Base-by-base conservation (phyloP, 257 asterid genomes). In the Capsicum rhomboideum region DNA sequence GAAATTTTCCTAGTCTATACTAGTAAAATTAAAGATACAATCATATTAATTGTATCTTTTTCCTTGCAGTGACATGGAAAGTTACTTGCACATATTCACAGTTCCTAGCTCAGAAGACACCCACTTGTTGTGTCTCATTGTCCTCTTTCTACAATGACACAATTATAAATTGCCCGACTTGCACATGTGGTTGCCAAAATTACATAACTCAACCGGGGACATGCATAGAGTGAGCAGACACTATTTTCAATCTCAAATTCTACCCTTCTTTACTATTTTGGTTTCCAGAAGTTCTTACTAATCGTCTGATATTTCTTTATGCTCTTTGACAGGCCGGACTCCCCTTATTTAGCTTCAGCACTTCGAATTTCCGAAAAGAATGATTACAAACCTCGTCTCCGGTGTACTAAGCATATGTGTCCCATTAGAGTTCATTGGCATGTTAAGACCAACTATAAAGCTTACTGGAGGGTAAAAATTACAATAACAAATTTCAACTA, bases 361-460 rank as follows among this genome's bases (percentile, higher is more conserved):
- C 86, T 86, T 68, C 16, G 87, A 53, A 84, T 31, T 26, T 82
- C 83, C 1, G 85, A 44, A 52, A 86, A 85, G 74, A 84, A 85
- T 66, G 86, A 52, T 68, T 23, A 55, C 42, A 20, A 83, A 0
- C 91, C 90, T 63, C 79, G 87, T 29, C 77, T 90, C 28, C 89
- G 79, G 18, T 90, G 93, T 31, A 87, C 91, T 29, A 79, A 78
- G 1, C 93, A 91, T 31, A 88, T 91, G 94, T 89, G 94, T 84
- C 94, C 92, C 1, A n/a, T 89, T 79, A 83, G 90, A 58, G 88
- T 89, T 54, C 94, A 91, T 34, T 91, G 94, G 94, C 94, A 91
- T 10, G 72, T 91, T 44, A 90, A 91, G 77, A 31, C 74, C 9
- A 91, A 89, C 83, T 89, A 91, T 87, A 88, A 80, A 82, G 89